Base-by-base conservation (phyloP, 2,329 filamentous ascomycete species). In the Scytalidium sp. region DNA sequence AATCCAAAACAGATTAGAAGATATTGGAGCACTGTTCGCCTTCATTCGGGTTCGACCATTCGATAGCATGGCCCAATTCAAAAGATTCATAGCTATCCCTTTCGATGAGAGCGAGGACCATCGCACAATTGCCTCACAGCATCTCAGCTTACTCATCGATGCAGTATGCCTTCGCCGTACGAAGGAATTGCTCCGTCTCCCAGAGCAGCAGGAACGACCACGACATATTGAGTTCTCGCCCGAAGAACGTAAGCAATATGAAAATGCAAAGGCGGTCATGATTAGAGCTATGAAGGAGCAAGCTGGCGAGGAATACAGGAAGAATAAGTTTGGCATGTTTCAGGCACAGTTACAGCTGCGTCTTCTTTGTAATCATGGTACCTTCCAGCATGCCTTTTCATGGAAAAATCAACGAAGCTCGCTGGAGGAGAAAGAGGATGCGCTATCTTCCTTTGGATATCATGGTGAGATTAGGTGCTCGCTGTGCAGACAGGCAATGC, bases 361-460 rank as follows among this genome's bases (percentile, higher is more conserved):
- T 0, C 70, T 76, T 5, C 52, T 78, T 1, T 77, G 75, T 57
- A 78, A 78, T 48, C 75, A 77, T 51, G 75, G 75, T 1, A 78
- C 75, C 0, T 74, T 66, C 54, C 74, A 76, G 51, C 67, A 72
- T 29, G 62, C 57, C 0, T 72, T 74, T 41, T 72, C 70, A 1
- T 76, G 73, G 73, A 60, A 60, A 40, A 36, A 36, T n/a, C 64
- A 62, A 21, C 62, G 63, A 3, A 65, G 64, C 36, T 32, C 65
- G 9, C 44, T 62, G 8, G 65, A 75, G n/a, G 68, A 69, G 36
- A 56, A 60, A 52, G 61, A 68, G 36, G 67, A 68, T 54, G 42
- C 36, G 27, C 25, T 48, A 32, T 49, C 23, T 40, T 47, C 25
- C 43, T 17, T 51, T n/a, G 49, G 45, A 19, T 20, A n/a, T 23